phyloP scores from a whole-genome alignment of 2,329 filamentous ascomycete species.

The Aspergillus novofumigatus region DNA sequence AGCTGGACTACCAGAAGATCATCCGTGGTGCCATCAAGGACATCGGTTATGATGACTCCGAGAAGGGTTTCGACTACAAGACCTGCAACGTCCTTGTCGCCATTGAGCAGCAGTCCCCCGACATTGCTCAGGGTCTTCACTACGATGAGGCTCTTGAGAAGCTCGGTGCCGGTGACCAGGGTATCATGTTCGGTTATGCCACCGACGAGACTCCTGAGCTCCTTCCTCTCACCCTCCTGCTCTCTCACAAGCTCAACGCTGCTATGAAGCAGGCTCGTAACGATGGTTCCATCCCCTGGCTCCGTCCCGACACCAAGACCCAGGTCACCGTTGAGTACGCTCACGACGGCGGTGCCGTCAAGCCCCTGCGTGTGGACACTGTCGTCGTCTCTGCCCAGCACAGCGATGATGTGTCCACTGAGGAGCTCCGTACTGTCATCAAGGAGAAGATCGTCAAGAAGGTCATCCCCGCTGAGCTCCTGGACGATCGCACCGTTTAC shows the following conservation, averaged over 20 bases:
- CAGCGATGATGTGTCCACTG: slow-evolving; percentile 79
- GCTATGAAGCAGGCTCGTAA: slow-evolving; percentile 88
- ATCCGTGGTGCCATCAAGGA: slow-evolving; percentile 94
- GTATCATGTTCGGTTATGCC: slow-evolving; percentile 99
- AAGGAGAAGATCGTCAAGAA: slow-evolving; percentile 95
- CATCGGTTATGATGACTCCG: slow-evolving; percentile 95
- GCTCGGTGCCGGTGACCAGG: slow-evolving; percentile 97
- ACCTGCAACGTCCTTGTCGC: slow-evolving; percentile 97
- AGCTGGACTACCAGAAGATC: slow-evolving; percentile 95
- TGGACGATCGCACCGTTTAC: slow-evolving; percentile 91
- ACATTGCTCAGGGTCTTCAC: slow-evolving; percentile 98
- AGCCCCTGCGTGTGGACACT: slow-evolving; percentile 90
- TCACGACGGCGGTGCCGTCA: slow-evolving; percentile 85
- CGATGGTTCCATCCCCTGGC: slow-evolving; percentile 84
- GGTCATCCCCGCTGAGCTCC: slow-evolving; percentile 86
- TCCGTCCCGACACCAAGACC: slow-evolving; percentile 98
- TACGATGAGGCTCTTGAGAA: slow-evolving; percentile 97
- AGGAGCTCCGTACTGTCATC: slow-evolving; percentile 90
- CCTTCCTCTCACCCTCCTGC: slow-evolving; percentile 86
- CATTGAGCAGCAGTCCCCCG: slow-evolving; percentile 98
- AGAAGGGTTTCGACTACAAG: slow-evolving; percentile 99
- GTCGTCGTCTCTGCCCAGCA: slow-evolving; percentile 97
- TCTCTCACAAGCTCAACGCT: slow-evolving; percentile 95
- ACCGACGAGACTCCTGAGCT: slow-evolving; percentile 98
- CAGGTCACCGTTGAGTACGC: slow-evolving; percentile 99